Conservation (phyloP, 805 yeast species). For the Schwanniomyces yamadae region DNA sequence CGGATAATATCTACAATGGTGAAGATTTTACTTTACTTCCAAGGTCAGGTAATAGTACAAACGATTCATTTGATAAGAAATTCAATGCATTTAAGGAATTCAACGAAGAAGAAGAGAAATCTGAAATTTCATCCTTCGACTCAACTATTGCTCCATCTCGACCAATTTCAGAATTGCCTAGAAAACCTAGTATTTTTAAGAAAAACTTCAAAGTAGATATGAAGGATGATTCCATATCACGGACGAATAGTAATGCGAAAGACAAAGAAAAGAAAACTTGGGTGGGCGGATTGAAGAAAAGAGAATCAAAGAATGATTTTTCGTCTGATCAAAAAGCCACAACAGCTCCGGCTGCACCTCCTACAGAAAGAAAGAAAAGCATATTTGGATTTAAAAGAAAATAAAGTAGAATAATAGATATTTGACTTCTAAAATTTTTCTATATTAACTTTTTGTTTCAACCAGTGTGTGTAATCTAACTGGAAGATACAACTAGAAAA, state of each 20-base stretch:
- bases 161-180: slow-evolving; percentile 1
- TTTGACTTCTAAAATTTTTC: not conserved
- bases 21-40: slow-evolving; percentile 24
- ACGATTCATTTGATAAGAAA: slow-evolving; percentile 11
- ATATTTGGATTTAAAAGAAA: slow-evolving; percentile 39
- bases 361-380: slow-evolving; percentile 25
- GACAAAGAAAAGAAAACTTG: slow-evolving; percentile 37
- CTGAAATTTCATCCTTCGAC: slow-evolving; percentile 12
- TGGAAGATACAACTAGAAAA: too few species aligned
- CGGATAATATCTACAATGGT: slow-evolving; percentile 32
- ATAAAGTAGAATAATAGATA: not conserved
- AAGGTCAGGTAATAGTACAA: slow-evolving; percentile 9
- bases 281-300: slow-evolving; percentile 39
- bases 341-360: slow-evolving; percentile 2
- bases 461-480: too few species aligned
- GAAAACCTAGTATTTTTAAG: slow-evolving; percentile 22
- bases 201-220: slow-evolving; percentile 30
- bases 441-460: not conserved
- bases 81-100: slow-evolving; percentile 6
- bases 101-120: slow-evolving; percentile 6
- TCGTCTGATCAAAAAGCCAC: slow-evolving; percentile 1
- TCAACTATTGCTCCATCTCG: slow-evolving; percentile 6
- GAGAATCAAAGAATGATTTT: slow-evolving; percentile 21
- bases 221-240: slow-evolving; percentile 5
- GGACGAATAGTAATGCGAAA: not conserved